phyloP scores from a whole-genome alignment of 164 flowering plant species.

The Tinospora cordifolia region DNA sequence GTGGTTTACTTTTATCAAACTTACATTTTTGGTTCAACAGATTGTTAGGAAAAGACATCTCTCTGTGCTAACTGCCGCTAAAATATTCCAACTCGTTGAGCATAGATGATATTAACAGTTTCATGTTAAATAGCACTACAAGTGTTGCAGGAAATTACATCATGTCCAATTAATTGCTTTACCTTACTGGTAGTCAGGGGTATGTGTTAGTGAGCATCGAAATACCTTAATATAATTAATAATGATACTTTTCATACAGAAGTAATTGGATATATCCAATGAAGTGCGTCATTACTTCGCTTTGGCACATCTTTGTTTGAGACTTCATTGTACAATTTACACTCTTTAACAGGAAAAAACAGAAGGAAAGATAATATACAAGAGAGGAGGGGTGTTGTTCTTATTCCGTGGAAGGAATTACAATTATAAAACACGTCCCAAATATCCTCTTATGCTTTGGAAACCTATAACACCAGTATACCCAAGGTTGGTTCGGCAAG shows the following conservation, averaged over 20 bases:
- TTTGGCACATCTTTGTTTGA: background rate
- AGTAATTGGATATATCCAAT: too few relatives aligned
- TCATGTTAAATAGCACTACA: too few relatives aligned
- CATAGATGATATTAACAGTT: too few relatives aligned
- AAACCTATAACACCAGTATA: slow-evolving; percentile 81
- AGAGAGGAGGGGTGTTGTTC: slow-evolving; percentile 64
- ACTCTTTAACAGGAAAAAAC: slow-evolving; percentile 62
- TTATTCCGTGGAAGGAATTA: slow-evolving; percentile 96
- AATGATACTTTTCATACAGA: too few relatives aligned
- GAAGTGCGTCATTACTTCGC: background rate
- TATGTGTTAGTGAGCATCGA: too few relatives aligned
- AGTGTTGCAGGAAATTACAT: too few relatives aligned
- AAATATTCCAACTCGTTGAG: too few relatives aligned
- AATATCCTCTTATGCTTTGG: slow-evolving; percentile 92
- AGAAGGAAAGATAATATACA: slow-evolving; percentile 72
- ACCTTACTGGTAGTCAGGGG: too few relatives aligned
- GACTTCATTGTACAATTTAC: background rate
- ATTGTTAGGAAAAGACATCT: background rate
- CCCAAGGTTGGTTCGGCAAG: slow-evolving; percentile 62
- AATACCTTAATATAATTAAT: too few relatives aligned
- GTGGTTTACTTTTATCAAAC: background rate
- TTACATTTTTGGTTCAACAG: background rate
- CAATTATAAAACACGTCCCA: slow-evolving; percentile 66
- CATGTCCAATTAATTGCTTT: too few relatives aligned
- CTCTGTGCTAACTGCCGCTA: too few relatives aligned